phyloP scores from a whole-genome alignment of 2,329 filamentous ascomycete genomes.

The Zymoseptoria pseudotritici region DNA sequence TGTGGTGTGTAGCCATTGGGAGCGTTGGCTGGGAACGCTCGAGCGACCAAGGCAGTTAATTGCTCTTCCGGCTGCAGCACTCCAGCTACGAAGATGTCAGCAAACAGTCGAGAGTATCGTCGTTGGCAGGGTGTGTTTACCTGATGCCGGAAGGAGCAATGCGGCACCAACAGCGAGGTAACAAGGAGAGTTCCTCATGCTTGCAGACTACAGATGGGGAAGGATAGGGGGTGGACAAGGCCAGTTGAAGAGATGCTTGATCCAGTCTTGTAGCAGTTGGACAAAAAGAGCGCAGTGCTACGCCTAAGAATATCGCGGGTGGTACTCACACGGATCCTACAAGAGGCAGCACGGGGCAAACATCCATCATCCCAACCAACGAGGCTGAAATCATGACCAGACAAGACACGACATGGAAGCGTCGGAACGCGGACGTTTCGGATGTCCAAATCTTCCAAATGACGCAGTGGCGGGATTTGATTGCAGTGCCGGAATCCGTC shows the following conservation, averaged over 20 bases:
- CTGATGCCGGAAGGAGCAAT: conserved; percentile 6
- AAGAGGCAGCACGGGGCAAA: background rate
- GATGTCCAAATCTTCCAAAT: background rate
- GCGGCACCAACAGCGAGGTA: background rate
- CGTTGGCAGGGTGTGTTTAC: background rate
- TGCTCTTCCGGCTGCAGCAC: conserved; percentile 1
- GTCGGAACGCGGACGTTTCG: background rate
- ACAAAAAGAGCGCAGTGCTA: background rate
- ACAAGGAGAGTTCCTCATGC: background rate
- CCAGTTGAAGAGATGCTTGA: background rate
- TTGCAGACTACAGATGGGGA: background rate
- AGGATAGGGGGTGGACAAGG: background rate
- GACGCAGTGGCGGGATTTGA: background rate
- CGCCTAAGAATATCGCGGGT: background rate
- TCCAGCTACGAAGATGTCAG: background rate
- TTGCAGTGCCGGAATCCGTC: background rate
- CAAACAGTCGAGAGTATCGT: background rate
- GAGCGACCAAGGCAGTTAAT: conserved; percentile 8
- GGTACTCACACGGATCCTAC: background rate
- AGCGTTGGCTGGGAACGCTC: conserved; percentile 42
- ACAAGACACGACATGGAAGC: background rate
- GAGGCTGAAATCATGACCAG: background rate
- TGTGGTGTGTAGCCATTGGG: conserved; percentile 66
- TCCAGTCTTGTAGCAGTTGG: background rate
- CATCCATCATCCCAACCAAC: background rate